Percentiles rank a stretch among this genome's conserved stretches.
Conservation (phyloP, 192 early-diverging fungal genomes). For the Lobosporangium transversale region DNA sequence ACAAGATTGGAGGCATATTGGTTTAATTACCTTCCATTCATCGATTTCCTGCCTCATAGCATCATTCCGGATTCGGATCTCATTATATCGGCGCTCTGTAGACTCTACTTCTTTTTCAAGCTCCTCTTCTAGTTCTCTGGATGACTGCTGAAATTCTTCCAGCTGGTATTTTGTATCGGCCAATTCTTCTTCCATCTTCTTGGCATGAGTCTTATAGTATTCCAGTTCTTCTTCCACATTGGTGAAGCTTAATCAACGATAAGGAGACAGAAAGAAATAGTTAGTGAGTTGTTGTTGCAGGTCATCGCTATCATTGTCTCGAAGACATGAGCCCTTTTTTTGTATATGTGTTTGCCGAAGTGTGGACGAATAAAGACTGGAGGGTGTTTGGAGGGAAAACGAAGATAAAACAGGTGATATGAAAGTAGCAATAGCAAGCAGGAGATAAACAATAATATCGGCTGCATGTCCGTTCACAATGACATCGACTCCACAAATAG, state of each 20-base stretch:
- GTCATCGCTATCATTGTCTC: too few species aligned
- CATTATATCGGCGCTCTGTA: conserved; percentile 70
- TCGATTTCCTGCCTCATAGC: conserved; percentile 71
- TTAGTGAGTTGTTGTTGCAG: background rate
- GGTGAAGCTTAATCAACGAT: conserved; percentile 30
- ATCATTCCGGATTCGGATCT: conserved; percentile 73
- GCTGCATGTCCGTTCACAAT: too few species aligned
- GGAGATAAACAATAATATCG: too few species aligned
- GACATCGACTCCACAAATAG: background rate
- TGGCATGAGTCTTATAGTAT: conserved; percentile 68
- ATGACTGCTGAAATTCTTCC: conserved; percentile 73
- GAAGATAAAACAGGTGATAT: background rate
- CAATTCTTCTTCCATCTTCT: conserved; percentile 63
- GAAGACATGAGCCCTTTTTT: too few species aligned
- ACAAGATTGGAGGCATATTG: too few species aligned
- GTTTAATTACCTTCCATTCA: conserved; percentile 80
- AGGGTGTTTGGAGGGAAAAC: too few species aligned
- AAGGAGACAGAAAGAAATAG: background rate
- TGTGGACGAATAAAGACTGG: too few species aligned
- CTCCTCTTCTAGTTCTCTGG: conserved; percentile 76
- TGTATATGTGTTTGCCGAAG: too few species aligned
- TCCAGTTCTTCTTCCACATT: conserved; percentile 69
- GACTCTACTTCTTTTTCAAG: conserved; percentile 77
- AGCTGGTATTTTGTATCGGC: conserved; percentile 67
- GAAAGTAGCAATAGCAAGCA: background rate